Evolutionary conservation across 495 filamentous ascomycete genomes (phyloP).

Genomic region (Friedmanniomyces simplex): DNA sequence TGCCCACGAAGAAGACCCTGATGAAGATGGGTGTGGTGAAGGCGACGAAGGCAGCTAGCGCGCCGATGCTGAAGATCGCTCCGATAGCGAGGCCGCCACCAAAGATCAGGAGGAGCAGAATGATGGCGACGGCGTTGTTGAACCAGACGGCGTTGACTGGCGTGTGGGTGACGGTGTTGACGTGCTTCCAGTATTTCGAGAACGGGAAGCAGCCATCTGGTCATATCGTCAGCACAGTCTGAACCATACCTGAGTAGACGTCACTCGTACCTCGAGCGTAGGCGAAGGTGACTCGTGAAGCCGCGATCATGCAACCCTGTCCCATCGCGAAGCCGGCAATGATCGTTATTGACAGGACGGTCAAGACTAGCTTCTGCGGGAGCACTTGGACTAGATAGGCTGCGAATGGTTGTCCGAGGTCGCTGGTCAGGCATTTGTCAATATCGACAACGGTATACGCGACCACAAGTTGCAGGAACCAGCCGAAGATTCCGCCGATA

Average conservation of each 20-base stretch:
- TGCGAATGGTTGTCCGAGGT: slow-evolving; percentile 67
- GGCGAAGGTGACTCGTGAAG: slow-evolving; percentile 67
- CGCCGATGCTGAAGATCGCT: slow-evolving; percentile 67
- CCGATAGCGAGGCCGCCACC: slow-evolving; percentile 56
- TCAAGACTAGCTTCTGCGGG: slow-evolving; percentile 53
- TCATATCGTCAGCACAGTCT: too few relatives aligned
- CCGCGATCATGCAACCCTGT: slow-evolving; percentile 74
- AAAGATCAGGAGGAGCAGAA: slow-evolving; percentile 59
- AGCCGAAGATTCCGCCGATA: slow-evolving; percentile 59
- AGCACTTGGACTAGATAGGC: slow-evolving; percentile 63
- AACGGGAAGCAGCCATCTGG: slow-evolving; percentile 56
- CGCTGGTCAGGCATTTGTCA: slow-evolving; percentile 46
- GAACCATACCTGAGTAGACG: too few relatives aligned
- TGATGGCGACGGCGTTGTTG: slow-evolving; percentile 53
- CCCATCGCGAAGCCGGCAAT: slow-evolving; percentile 72
- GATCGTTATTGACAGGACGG: slow-evolving; percentile 59
- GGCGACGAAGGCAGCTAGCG: slow-evolving; percentile 62
- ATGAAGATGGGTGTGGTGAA: slow-evolving; percentile 70
- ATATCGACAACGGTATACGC: slow-evolving; percentile 73
- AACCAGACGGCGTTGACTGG: slow-evolving; percentile 74
- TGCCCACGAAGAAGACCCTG: slow-evolving; percentile 60
- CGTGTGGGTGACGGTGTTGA: slow-evolving; percentile 55
- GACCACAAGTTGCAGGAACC: slow-evolving; percentile 66
- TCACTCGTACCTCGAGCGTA: slow-evolving; percentile 47
- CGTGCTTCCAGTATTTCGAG: slow-evolving; percentile 54